phyloP scores from a whole-genome alignment of 2,329 filamentous ascomycete genomes.

The Pestalotiopsis sp. region DNA sequence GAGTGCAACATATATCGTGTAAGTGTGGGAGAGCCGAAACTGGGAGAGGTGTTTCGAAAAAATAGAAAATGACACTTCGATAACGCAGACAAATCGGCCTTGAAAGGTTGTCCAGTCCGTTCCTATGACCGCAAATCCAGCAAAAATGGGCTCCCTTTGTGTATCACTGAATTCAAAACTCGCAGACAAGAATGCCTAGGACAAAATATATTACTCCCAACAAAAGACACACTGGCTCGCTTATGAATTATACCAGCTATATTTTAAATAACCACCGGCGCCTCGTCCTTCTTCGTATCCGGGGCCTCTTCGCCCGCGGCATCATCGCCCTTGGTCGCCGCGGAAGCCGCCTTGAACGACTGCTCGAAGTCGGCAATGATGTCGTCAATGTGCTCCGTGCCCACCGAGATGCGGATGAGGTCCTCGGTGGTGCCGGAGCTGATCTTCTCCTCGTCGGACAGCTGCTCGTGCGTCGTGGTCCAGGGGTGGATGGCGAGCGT shows the following conservation, averaged over 20 bases:
- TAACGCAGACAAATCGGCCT: too few species aligned
- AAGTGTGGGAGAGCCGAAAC: too few species aligned
- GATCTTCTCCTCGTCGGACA: conserved; percentile 75
- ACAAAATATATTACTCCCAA: too few species aligned
- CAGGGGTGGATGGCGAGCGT: conserved; percentile 94
- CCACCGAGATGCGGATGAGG: conserved; percentile 92
- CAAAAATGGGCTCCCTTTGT: too few species aligned
- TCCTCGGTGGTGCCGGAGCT: conserved; percentile 87
- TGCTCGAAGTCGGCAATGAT: conserved; percentile 96
- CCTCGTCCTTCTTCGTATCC: conserved; percentile 41
- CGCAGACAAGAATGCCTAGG: too few species aligned
- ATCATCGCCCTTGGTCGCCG: conserved; percentile 37
- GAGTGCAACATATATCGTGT: too few species aligned
- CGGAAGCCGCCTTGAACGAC: conserved; percentile 69
- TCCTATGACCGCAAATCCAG: too few species aligned
- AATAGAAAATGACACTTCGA: too few species aligned
- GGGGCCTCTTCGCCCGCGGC: conserved; percentile 28
- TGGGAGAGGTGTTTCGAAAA: too few species aligned
- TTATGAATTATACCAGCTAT: background rate
- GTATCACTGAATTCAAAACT: too few species aligned
- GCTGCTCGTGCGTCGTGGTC: conserved; percentile 93
- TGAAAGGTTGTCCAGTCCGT: too few species aligned
- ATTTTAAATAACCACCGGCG: conserved; percentile 16
- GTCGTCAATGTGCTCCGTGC: conserved; percentile 95
- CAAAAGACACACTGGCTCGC: background rate